These are phyloP conservation scores for Phytophthora citricola DNA, from an alignment of 352 stramenopile genomes.

Conservation along the genomic window DNA sequence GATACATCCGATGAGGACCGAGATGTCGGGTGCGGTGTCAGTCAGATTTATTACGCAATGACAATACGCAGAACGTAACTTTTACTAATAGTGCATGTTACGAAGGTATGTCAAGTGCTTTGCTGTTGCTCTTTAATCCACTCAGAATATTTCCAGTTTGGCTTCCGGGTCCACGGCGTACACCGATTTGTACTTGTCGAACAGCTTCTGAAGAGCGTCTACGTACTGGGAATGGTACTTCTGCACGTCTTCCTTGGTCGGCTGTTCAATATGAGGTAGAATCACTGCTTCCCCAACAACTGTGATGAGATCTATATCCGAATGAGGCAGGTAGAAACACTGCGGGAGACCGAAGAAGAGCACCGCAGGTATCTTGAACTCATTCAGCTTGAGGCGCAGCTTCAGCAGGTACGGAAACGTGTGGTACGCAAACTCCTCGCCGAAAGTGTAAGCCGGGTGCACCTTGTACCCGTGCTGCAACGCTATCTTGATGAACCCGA, in stretches of 20 bases:
- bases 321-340: conserved; percentile 85
- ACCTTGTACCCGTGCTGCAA: conserved; percentile 92
- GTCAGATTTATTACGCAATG: conserved; percentile 27
- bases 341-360: conserved; percentile 72
- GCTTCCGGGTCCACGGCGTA: conserved; percentile 74
- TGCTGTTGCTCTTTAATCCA: not conserved
- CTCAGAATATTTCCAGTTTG: conserved; percentile 53
- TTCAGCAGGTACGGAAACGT: conserved; percentile 82
- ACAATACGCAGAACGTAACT: no score
- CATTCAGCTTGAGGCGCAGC: conserved; percentile 80
- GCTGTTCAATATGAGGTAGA: conserved; percentile 86
- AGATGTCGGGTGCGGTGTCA: no score
- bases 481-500: conserved; percentile 93
- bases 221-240: conserved; percentile 93
- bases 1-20: no score
- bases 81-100: no score
- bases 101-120: no score
- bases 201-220: conserved; percentile 73
- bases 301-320: conserved; percentile 78
- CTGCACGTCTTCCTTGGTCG: conserved; percentile 86
- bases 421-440: conserved; percentile 86
- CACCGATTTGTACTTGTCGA: conserved; percentile 83
- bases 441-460: conserved; percentile 91
- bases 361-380: conserved; percentile 83
- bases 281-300: conserved; percentile 88